Conservation (phyloP, 1,284 basidiomycete genomes). For the Ganoderma lingzhi region DNA sequence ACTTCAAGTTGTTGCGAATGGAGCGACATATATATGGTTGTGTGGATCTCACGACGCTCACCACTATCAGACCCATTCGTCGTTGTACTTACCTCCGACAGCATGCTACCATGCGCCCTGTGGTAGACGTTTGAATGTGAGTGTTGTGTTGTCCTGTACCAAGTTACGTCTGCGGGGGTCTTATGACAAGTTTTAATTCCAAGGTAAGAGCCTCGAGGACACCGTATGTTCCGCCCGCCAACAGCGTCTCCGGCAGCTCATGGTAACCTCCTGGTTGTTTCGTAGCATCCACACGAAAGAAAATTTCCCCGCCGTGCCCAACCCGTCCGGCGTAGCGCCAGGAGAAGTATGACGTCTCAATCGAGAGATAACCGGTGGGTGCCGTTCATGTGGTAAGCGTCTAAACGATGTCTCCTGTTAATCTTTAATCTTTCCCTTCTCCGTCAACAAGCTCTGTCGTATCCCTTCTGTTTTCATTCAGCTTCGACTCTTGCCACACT, state of each 20-base stretch:
- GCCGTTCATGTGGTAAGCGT: background rate
- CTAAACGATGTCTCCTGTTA: background rate
- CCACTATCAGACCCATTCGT: background rate
- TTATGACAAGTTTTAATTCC: background rate
- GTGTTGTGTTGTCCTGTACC: background rate
- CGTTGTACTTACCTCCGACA: background rate
- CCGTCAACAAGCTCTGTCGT: background rate
- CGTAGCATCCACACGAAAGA: background rate
- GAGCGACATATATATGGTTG: background rate
- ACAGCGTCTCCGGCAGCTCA: background rate
- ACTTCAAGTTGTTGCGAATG: background rate
- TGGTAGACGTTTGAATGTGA: background rate
- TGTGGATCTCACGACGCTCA: background rate
- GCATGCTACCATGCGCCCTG: background rate
- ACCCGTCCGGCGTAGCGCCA: background rate
- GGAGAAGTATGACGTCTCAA: background rate
- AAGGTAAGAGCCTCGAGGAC: background rate
- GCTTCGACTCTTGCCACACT: background rate
- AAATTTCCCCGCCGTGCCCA: background rate
- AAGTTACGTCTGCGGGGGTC: background rate
- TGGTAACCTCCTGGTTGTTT: background rate
- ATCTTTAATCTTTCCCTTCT: background rate
- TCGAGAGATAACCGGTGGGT: background rate
- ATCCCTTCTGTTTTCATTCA: background rate
- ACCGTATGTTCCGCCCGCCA: constrained; percentile 3